These are phyloP conservation scores for Stenocarpella maydis DNA, from an alignment of 2,329 filamentous ascomycete species.

Conservation along the genomic window DNA sequence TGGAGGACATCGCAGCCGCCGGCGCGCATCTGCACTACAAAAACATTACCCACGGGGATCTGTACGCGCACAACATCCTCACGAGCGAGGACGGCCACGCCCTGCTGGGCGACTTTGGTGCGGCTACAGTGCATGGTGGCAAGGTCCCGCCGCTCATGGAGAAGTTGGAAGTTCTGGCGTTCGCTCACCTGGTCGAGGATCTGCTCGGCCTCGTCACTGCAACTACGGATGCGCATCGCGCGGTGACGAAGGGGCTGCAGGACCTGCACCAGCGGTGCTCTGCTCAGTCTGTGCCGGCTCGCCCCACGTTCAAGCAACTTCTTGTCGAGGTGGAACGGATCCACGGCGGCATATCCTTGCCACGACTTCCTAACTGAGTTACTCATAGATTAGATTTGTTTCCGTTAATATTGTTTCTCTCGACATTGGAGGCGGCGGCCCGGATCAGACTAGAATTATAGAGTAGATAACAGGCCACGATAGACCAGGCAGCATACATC, in stretches of 20 bases:
- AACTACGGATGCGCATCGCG: constrained; percentile 27
- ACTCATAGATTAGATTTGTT: no score
- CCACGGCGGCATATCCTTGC: not conserved
- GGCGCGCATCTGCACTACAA: constrained; percentile 53
- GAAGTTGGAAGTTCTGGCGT: constrained; percentile 56
- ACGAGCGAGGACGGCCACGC: constrained; percentile 51
- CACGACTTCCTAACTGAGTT: constrained; percentile 1
- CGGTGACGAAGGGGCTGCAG: constrained; percentile 39
- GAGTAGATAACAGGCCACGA: not conserved
- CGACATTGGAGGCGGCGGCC: not conserved
- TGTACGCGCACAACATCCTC: constrained; percentile 59
- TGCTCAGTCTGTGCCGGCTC: constrained; percentile 38
- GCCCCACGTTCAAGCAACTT: constrained; percentile 47
- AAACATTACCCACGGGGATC: constrained; percentile 55
- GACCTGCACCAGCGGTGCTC: constrained; percentile 44
- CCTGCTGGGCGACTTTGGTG: constrained; percentile 57
- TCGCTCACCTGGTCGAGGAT: constrained; percentile 56
- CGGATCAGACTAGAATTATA: not conserved
- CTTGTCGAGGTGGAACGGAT: constrained; percentile 37
- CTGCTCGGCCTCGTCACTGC: constrained; percentile 47
- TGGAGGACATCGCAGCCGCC: constrained; percentile 52
- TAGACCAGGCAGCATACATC: not conserved
- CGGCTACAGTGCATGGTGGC: constrained; percentile 54
- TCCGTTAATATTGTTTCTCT: not conserved
- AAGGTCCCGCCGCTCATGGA: constrained; percentile 44